Percentiles rank a stretch among this genome's conserved stretches.
phyloP scores from a whole-genome alignment of 768 basidiomycete species.

The Dentipellis sp. region DNA sequence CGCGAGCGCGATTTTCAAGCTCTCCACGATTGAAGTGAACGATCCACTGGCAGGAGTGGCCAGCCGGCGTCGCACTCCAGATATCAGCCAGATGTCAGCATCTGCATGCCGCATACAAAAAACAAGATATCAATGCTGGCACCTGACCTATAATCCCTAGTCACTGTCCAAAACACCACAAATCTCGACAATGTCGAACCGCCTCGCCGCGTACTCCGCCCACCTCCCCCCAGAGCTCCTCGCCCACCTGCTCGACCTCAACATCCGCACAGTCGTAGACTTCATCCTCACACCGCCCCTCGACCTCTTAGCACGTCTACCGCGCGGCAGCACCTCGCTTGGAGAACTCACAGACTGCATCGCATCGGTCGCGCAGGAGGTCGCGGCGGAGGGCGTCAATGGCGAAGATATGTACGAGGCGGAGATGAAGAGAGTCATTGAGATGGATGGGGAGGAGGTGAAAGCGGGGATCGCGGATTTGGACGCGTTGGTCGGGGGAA shows the following conservation, averaged over 20 bases:
- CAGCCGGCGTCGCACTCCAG: too few species aligned
- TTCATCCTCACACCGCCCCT: constrained; percentile 5
- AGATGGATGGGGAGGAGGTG: constrained; percentile 18
- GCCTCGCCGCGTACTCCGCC: constrained; percentile 1
- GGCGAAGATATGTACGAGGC: constrained; percentile 22
- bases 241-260: constrained; percentile 5
- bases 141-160: not conserved
- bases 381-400: constrained; percentile 11
- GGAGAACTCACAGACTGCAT: constrained; percentile 6
- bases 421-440: constrained; percentile 14
- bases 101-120: too few species aligned
- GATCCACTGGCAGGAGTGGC: too few species aligned
- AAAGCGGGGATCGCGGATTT: constrained; percentile 35
- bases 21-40: too few species aligned
- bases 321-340: constrained; percentile 9
- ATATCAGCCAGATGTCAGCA: too few species aligned
- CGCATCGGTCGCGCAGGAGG: constrained; percentile 5
- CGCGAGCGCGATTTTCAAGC: too few species aligned
- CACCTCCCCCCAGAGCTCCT: constrained; percentile 8
- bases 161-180: not conserved
- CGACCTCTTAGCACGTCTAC: constrained; percentile 5
- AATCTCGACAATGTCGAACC: not conserved
- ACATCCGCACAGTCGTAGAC: constrained; percentile 8
- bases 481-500: constrained; percentile 41
- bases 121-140: too few species aligned